These are phyloP conservation scores for Psilocybe cyanescens DNA, from an alignment of 768 basidiomycete species.

Conservation along the genomic window DNA sequence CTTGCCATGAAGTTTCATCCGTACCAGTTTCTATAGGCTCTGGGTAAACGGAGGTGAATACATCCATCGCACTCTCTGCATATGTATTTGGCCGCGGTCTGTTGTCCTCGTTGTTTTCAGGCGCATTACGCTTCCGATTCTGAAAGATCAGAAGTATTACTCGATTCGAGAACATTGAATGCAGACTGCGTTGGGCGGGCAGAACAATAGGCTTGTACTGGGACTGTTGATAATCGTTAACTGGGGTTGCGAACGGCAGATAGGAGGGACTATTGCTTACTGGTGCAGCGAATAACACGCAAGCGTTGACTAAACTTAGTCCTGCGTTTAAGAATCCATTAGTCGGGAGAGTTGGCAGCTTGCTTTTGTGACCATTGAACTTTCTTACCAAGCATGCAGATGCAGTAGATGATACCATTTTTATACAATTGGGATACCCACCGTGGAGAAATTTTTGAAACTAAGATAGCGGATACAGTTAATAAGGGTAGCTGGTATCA, in stretches of 20 bases:
- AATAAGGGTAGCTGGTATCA: background rate
- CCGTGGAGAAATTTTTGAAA: background rate
- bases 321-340: background rate
- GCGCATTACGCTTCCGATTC: background rate
- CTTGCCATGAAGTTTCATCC: background rate
- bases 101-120: background rate
- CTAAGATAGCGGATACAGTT: background rate
- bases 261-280: background rate
- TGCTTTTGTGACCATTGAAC: too few relatives aligned
- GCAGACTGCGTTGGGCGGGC: conserved; percentile 1
- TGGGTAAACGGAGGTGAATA: conserved; percentile 2
- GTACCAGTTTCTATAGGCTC: too few relatives aligned
- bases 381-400: conserved; percentile 6
- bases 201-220: background rate
- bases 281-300: background rate
- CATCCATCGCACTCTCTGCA: background rate
- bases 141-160: conserved; percentile 7
- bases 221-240: background rate
- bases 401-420: conserved; percentile 6
- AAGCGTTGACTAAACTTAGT: background rate
- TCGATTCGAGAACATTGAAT: conserved; percentile 11
- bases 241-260: background rate
- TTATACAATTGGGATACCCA: conserved; percentile 8
- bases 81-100: background rate
- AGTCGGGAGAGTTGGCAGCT: background rate